Conservation (phyloP, 148 eudicot genomes). For the Selenicereus undatus region DNA sequence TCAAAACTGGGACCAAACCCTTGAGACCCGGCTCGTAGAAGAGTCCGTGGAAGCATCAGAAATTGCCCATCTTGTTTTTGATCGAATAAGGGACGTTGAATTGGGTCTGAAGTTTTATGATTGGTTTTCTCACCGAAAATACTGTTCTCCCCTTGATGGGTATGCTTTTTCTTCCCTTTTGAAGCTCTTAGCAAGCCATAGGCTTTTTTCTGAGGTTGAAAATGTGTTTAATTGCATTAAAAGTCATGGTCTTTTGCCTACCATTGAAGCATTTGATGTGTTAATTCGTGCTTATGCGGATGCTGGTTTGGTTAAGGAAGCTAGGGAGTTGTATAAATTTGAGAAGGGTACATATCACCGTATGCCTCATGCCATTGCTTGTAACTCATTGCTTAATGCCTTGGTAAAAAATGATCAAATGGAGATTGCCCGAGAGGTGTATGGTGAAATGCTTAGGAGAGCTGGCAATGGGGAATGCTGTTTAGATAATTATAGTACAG, state of each 20-base stretch:
- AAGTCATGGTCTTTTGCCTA: constrained; percentile 44
- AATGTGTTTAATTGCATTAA: constrained; percentile 43
- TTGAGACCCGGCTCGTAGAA: constrained; percentile 50
- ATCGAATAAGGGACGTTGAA: constrained; percentile 49
- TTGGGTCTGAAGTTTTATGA: constrained; percentile 73
- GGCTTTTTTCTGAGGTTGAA: constrained; percentile 58
- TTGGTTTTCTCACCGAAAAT: constrained; percentile 47
- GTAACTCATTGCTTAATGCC: constrained; percentile 65
- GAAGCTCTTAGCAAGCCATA: constrained; percentile 57
- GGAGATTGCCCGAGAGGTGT: constrained; percentile 45
- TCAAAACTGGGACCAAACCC: constrained; percentile 54
- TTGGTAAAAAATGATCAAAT: constrained; percentile 42
- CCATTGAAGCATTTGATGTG: constrained; percentile 49
- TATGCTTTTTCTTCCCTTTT: constrained; percentile 75
- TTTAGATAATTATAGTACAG: constrained; percentile 71
- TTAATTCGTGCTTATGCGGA: constrained; percentile 59
- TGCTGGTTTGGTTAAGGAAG: constrained; percentile 57
- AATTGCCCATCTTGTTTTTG: constrained; percentile 74
- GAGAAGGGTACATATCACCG: constrained; percentile 25
- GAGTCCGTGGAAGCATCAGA: constrained; percentile 59
- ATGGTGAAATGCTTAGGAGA: constrained; percentile 62
- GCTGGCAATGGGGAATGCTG: constrained; percentile 34
- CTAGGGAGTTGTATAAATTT: constrained; percentile 45
- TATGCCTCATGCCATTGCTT: constrained; percentile 56
- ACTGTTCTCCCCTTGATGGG: constrained; percentile 58